Evolutionary conservation across 2,329 filamentous ascomycete species (phyloP), one percentile per base, ranked within the genome.

Genomic region (Cryphonectria parasitica): DNA sequence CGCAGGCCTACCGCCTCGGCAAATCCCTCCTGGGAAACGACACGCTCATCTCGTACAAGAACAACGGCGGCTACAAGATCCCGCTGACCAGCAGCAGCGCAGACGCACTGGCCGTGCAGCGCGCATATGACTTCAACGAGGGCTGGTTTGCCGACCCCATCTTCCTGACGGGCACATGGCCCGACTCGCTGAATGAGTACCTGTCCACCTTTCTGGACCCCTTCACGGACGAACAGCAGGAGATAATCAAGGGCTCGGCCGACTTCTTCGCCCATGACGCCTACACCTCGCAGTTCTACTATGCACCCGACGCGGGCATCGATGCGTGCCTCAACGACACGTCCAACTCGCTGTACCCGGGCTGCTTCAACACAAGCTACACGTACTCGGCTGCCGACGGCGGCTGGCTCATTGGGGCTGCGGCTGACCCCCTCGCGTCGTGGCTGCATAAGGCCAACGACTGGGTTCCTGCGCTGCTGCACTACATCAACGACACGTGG

Each of bases 41-140:
- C 31, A 68, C 69, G 31, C 65, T 68, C 60, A 68, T 71, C 19
- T 68, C 69, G 22, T 71, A 39, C 69, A 71, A 71, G 61, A 71
- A 71, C 52, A 71, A 71, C 54, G 69, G 69, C 31, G 69, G 69
- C 22, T 71, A 68, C 39, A 71, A 71, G 60, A 68, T 71, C 34
- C 69, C 69, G 10, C 41, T 67, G 22, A 71, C 69, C 60, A 68
- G 61, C 52, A 65, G 65, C 13, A 28, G 49, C 36, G 65, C 56
- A 22, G 69, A 71, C 41, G 61, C 69, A 8, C n/a, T 43, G 43
- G 69, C 69, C 11, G 66, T 68, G 69, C 69, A 71, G 61, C 66
- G 69, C 19, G 69, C 69, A 4, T 71, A 71, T 34, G 69, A 71
- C 61, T 71, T 64, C 61, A 71, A 71, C 61, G 69, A 71, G 36